Evolutionary conservation across 129 eudicot genomes (phyloP).

Genomic region (Pseudognaphalium luteoalbum): DNA sequence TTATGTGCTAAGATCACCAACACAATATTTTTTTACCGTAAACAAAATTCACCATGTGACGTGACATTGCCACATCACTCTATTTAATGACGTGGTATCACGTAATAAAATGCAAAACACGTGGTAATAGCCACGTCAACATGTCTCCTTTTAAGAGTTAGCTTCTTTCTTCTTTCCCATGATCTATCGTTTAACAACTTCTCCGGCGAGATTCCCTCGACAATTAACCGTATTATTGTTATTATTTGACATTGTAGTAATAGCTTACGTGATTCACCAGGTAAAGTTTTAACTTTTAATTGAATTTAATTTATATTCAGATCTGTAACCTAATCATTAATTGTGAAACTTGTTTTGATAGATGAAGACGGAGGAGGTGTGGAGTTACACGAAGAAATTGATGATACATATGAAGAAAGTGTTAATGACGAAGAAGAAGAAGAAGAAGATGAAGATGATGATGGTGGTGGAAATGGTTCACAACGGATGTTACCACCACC

Average conservation of each 20-base stretch:
- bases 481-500: slow-evolving; percentile 49
- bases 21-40: too few relatives aligned
- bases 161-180: too few relatives aligned
- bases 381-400: slow-evolving; percentile 56
- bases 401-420: slow-evolving; percentile 76
- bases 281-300: slow-evolving; percentile 19
- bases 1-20: too few relatives aligned
- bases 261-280: slow-evolving; percentile 71
- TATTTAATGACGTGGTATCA: too few relatives aligned
- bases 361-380: slow-evolving; percentile 63
- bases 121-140: too few relatives aligned
- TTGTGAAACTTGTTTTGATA: slow-evolving; percentile 18
- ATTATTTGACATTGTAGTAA: slow-evolving; percentile 49
- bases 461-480: slow-evolving; percentile 40
- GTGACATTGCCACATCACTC: too few relatives aligned
- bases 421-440: slow-evolving; percentile 81
- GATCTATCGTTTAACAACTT: too few relatives aligned
- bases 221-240: too few relatives aligned
- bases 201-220: too few relatives aligned
- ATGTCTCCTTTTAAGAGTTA: too few relatives aligned
- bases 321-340: slow-evolving; percentile 34
- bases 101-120: too few relatives aligned
- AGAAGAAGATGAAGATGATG: slow-evolving; percentile 37
- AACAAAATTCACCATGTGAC: too few relatives aligned
- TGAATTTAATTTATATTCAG: slow-evolving; percentile 20